Base-by-base conservation (phyloP, 306 rosid species). In the Astragalus glycyphyllos region DNA sequence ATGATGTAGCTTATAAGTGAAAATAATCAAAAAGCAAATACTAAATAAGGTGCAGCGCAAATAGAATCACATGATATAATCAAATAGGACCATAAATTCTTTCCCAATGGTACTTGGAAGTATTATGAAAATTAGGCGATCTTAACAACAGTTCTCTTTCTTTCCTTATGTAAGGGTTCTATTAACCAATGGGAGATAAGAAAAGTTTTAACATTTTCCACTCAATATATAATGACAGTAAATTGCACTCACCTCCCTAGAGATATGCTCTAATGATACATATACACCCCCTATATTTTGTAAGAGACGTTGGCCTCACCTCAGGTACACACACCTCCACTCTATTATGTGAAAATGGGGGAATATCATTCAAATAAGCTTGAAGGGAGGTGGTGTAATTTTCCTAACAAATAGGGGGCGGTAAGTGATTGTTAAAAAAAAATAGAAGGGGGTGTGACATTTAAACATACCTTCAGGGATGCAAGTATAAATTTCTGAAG, bases 1-100 rank as follows among this genome's bases (percentile, higher is more conserved):
- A 69, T 3, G 20, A 49, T 8, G 55, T n/a, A 61, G 55, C 38
- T 67, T 65, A 55, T 61, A 58, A 75, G 79, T 65, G 26, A 65
- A 56, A 8, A 72, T 48, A 77, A 31, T 59, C 46, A 50, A 14
- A 74, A 53, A 38, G 47, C 26, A 72, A 16, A 71, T 50, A 76
- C 32, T 50, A 73, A 61, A 7, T 65, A 42, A 57, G 42, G 31
- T 5, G 23, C 66, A 75, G 44, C 64, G 60, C 34, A 51, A 71
- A 80, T 56, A 72, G 50, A 75, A 68, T 45, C 51, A 59, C 46
- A 20, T 56, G 23, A 7, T 11, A 58, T 55, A 65, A 55, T 46
- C 71, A 74, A 65, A 54, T 32, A 45, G 55, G 64, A 76, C 71
- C 56, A 6, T 34, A 16, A 56, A 31, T 41, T 60, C 54, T 72